Evolutionary conservation across 2,329 filamentous ascomycete genomes (phyloP).

Genomic region (Fusarium tricinctum): DNA sequence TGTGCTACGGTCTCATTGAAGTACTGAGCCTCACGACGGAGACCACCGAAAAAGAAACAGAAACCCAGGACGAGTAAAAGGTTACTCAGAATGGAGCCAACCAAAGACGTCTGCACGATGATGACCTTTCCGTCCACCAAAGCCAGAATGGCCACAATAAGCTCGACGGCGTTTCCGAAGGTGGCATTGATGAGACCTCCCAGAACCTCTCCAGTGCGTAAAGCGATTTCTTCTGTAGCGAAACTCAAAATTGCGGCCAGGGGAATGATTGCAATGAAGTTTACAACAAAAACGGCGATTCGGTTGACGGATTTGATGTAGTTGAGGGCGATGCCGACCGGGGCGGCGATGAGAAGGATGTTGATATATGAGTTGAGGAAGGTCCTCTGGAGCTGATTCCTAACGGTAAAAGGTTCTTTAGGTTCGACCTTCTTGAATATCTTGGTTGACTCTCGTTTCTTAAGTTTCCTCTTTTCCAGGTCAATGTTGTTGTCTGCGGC

Average conservation of each 20-base stretch:
- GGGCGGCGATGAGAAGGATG: slow-evolving; percentile 81
- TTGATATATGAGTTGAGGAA: slow-evolving; percentile 91
- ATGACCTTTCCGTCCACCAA: slow-evolving; percentile 79
- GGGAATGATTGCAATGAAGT: slow-evolving; percentile 94
- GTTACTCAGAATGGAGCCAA: slow-evolving; percentile 93
- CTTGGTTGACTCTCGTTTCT: slow-evolving; percentile 58
- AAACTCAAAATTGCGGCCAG: slow-evolving; percentile 88
- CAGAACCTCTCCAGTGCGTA: slow-evolving; percentile 84
- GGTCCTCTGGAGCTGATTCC: slow-evolving; percentile 79
- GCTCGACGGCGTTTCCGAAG: slow-evolving; percentile 92
- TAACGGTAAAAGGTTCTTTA: slow-evolving; percentile 69
- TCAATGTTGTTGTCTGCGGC: slow-evolving; percentile 26
- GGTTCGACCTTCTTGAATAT: slow-evolving; percentile 64
- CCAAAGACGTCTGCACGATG: slow-evolving; percentile 92
- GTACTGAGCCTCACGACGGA: slow-evolving; percentile 83
- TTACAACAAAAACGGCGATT: slow-evolving; percentile 83
- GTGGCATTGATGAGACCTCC: slow-evolving; percentile 91
- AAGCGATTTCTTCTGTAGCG: slow-evolving; percentile 90
- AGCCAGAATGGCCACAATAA: slow-evolving; percentile 91
- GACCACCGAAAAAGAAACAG: slow-evolving; percentile 90
- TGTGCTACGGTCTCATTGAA: slow-evolving; percentile 96
- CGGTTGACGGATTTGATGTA: slow-evolving; percentile 69
- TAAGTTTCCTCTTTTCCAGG: slow-evolving; percentile 51
- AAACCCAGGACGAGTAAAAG: slow-evolving; percentile 89
- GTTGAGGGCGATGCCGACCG: slow-evolving; percentile 82